These are phyloP conservation scores for Rheum nobile DNA, from an alignment of 148 eudicot genomes.

Conservation along the genomic window DNA sequence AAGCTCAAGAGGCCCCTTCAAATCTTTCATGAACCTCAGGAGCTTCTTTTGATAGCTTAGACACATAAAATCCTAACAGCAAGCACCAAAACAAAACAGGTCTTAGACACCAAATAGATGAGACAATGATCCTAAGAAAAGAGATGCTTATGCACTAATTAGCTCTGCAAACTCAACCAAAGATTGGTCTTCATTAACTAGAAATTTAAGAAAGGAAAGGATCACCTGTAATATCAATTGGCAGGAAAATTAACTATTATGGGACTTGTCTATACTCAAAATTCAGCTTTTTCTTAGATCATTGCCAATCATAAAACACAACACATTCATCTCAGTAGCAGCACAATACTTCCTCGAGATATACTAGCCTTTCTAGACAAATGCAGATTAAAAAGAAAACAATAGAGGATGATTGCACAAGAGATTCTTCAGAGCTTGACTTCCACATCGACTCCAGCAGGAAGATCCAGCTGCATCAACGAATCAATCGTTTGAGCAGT, in stretches of 20 bases:
- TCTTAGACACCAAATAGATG: not conserved
- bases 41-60: not conserved
- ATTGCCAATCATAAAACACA: not conserved
- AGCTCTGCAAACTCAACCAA: not conserved
- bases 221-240: too few species aligned
- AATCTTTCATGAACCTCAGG: not conserved
- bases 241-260: not conserved
- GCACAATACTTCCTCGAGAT: not conserved
- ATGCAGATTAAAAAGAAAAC: not conserved
- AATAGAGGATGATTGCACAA: not conserved
- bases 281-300: not conserved
- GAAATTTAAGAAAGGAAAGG: not conserved
- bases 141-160: too few species aligned
- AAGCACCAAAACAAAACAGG: not conserved
- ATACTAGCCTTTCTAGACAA: not conserved
- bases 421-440: constrained; percentile 59
- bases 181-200: not conserved
- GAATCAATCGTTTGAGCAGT: constrained; percentile 96
- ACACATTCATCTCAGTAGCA: not conserved
- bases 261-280: not conserved
- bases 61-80: too few species aligned
- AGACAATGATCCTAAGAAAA: too few species aligned
- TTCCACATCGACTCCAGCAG: constrained; percentile 97
- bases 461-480: constrained; percentile 92
- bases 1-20: not conserved